phyloP scores from a whole-genome alignment of 2,329 filamentous ascomycete genomes.

The Aureobasidium namibiae region DNA sequence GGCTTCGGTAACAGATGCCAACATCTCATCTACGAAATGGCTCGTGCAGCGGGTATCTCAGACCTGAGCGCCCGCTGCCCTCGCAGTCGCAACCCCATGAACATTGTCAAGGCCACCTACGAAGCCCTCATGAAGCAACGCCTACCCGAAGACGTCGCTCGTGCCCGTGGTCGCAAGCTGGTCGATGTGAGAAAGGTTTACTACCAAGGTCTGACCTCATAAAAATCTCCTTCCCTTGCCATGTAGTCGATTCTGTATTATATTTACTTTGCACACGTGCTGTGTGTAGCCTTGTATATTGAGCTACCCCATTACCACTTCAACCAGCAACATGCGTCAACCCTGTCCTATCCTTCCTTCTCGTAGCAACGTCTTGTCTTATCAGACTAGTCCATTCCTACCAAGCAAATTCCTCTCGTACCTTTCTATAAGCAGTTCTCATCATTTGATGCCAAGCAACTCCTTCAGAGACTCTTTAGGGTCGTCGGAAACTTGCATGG shows the following conservation, averaged over 20 bases:
- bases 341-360: background rate
- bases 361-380: background rate
- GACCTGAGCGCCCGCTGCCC: slow-evolving; percentile 79
- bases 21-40: slow-evolving; percentile 89
- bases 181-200: slow-evolving; percentile 97
- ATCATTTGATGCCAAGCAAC: background rate
- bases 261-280: background rate
- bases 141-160: slow-evolving; percentile 81
- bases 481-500: background rate
- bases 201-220: slow-evolving; percentile 71
- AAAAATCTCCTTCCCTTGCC: background rate
- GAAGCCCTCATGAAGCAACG: slow-evolving; percentile 75
- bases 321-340: background rate
- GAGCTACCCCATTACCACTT: background rate
- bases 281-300: background rate
- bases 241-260: slow-evolving; percentile 5
- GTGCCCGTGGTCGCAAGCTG: slow-evolving; percentile 85
- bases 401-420: background rate
- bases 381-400: background rate
- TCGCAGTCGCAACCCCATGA: slow-evolving; percentile 91
- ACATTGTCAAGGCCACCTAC: slow-evolving; percentile 87
- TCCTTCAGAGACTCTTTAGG: background rate
- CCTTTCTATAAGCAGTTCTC: background rate
- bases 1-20: slow-evolving; percentile 92
- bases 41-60: slow-evolving; percentile 73